A percentile compares a stretch with the other conserved stretches of the same genome.
These are phyloP conservation scores for Metschnikowia baotianmanensis DNA, from an alignment of 805 yeast species.

Conservation along the genomic window DNA sequence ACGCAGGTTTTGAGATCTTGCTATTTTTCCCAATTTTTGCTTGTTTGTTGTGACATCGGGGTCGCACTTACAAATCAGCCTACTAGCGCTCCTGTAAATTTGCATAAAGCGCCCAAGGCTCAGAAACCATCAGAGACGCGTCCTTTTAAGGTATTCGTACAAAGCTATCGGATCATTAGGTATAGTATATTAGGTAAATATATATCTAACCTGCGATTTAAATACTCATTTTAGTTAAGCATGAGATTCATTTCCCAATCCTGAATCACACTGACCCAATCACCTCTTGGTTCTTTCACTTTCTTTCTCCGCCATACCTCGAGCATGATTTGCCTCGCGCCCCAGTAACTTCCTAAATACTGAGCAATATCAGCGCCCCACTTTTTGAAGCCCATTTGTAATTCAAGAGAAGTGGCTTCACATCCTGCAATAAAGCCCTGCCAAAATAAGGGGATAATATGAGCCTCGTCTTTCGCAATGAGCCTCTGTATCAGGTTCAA, in stretches of 20 bases:
- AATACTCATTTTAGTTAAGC: slow-evolving; percentile 53
- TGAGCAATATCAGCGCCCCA: slow-evolving; percentile 69
- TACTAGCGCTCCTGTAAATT: too few species aligned
- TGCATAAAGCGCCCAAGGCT: too few species aligned
- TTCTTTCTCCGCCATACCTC: slow-evolving; percentile 82
- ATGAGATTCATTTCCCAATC: slow-evolving; percentile 87
- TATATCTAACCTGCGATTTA: too few species aligned
- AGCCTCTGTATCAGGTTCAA: slow-evolving; percentile 59
- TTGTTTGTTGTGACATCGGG: slow-evolving; percentile 4
- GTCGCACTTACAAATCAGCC: too few species aligned
- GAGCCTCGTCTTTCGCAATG: slow-evolving; percentile 52
- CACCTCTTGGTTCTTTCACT: slow-evolving; percentile 54
- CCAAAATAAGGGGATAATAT: slow-evolving; percentile 79
- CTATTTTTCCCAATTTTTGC: background rate
- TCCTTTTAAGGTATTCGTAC: too few species aligned
- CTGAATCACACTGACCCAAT: slow-evolving; percentile 75
- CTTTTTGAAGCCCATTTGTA: slow-evolving; percentile 64
- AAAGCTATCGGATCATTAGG: too few species aligned
- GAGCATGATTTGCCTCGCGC: slow-evolving; percentile 77
- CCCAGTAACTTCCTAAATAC: slow-evolving; percentile 74
- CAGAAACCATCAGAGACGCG: too few species aligned
- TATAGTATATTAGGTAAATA: too few species aligned
- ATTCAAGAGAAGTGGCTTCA: slow-evolving; percentile 56
- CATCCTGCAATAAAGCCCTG: slow-evolving; percentile 89
- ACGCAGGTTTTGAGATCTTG: background rate